phyloP scores from a whole-genome alignment of 2,329 filamentous ascomycete species.

The Monosporascus sp. region DNA sequence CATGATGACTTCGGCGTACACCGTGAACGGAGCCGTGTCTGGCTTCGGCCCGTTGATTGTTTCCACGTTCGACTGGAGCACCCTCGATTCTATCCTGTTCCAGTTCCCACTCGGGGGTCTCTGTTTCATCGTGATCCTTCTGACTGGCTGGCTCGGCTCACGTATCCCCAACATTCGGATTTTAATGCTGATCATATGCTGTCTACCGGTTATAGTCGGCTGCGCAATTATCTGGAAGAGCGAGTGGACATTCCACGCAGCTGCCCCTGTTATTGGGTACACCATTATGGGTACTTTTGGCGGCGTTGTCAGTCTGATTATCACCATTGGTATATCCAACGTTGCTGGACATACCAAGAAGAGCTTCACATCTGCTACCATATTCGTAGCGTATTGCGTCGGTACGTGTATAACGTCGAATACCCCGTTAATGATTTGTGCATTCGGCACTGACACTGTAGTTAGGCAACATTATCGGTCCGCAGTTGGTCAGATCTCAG shows the following conservation, averaged over 20 bases:
- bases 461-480: constrained; percentile 66
- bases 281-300: constrained; percentile 70
- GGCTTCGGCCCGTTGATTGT: constrained; percentile 71
- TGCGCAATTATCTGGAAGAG: constrained; percentile 72
- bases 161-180: constrained; percentile 59
- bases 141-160: constrained; percentile 61
- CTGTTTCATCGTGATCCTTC: constrained; percentile 61
- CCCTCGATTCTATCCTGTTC: constrained; percentile 62
- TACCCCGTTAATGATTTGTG: no score
- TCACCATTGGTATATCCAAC: constrained; percentile 55
- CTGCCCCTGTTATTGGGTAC: constrained; percentile 65
- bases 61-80: constrained; percentile 62
- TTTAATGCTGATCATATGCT: constrained; percentile 59
- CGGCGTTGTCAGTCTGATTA: constrained; percentile 57
- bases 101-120: constrained; percentile 70
- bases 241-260: constrained; percentile 58
- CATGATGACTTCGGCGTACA: constrained; percentile 68
- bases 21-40: constrained; percentile 65
- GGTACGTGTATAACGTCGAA: constrained; percentile 18
- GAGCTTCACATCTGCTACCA: constrained; percentile 67
- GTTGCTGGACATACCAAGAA: constrained; percentile 76
- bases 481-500: constrained; percentile 64
- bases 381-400: constrained; percentile 72
- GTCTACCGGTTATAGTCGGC: constrained; percentile 69
- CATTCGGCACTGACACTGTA: background rate